Evolutionary conservation across 495 filamentous ascomycete genomes (phyloP), one percentile per base, ranked within the genome.

Genomic region (Penicillium argentinense): DNA sequence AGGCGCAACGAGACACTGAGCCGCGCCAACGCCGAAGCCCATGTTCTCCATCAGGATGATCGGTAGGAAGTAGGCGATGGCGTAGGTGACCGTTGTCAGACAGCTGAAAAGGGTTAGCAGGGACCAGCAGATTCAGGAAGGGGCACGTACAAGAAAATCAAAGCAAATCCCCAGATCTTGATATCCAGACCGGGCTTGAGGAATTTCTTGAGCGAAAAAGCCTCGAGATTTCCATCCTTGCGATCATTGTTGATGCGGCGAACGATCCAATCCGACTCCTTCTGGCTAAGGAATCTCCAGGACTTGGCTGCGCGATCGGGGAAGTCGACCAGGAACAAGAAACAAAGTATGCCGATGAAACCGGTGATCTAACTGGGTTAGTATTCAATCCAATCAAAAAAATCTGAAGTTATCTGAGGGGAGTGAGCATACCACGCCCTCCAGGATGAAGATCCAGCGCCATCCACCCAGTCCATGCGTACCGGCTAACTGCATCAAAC

Each of bases 11-110:
- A 88, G 72, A 57, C 82, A 86, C 64, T 86, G 82, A 0, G 82
- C 51, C 13, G 60, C 61, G 9, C 64, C 82, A 27, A 79, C 63
- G 51, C 50, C 61, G 68, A 82, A 88, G 23, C 75, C 75, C 75
- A 88, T 78, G 41, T 75, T 76, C 2, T 59, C 54, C 4, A 57
- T 48, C 11, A 86, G 76, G 58, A 86, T 86, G 54, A 84, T 75
- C 19, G 84, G 83, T 12, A 87, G 63, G 68, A 86, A 86, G 67
- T 83, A 86, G 27, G 81, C 80, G 28, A 85, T 79, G 9, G 82
- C 76, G 56, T 86, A 85, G 17, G 78, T 72, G 47, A 78, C 71
- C 13, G 81, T 83, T 5, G 80, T 82, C 16, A 72, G 68, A 59
- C 69, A 76, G 63, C 67, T 40, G 44, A 26, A 39, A 39, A 24